These are phyloP conservation scores for Verbascum thapsus DNA, from an alignment of 257 asterid genomes.

Conservation along the genomic window DNA sequence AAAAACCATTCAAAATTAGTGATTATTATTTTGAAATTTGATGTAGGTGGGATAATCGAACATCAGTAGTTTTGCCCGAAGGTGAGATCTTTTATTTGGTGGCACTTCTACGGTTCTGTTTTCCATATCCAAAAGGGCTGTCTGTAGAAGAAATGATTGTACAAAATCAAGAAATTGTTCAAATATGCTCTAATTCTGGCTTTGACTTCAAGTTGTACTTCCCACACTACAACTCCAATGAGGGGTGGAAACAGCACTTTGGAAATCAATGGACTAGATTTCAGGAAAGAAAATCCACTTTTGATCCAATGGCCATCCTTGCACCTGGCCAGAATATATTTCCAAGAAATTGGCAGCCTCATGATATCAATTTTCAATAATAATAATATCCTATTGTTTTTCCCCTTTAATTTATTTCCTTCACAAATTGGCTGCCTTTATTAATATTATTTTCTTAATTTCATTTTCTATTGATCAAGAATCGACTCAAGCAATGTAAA, in stretches of 20 bases:
- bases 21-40: neutral
- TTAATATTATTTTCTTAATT: constrained; percentile 12
- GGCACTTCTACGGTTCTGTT: constrained; percentile 70
- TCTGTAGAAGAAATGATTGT: constrained; percentile 62
- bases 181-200: constrained; percentile 50
- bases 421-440: neutral
- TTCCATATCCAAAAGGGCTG: constrained; percentile 52
- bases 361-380: neutral
- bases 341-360: constrained; percentile 55
- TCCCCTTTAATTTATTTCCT: neutral
- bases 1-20: neutral
- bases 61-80: constrained; percentile 68
- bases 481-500: constrained; percentile 47
- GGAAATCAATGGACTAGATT: constrained; percentile 86
- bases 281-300: constrained; percentile 56
- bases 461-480: constrained; percentile 34
- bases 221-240: constrained; percentile 64
- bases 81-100: constrained; percentile 76
- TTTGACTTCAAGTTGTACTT: constrained; percentile 77
- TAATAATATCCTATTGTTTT: neutral
- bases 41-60: constrained; percentile 75
- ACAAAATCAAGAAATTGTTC: constrained; percentile 68
- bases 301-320: constrained; percentile 89
- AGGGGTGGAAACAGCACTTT: constrained; percentile 77
- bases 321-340: constrained; percentile 94